Evolutionary conservation across 2,329 filamentous ascomycete genomes (phyloP).

Genomic region (Xylariaceae sp.): DNA sequence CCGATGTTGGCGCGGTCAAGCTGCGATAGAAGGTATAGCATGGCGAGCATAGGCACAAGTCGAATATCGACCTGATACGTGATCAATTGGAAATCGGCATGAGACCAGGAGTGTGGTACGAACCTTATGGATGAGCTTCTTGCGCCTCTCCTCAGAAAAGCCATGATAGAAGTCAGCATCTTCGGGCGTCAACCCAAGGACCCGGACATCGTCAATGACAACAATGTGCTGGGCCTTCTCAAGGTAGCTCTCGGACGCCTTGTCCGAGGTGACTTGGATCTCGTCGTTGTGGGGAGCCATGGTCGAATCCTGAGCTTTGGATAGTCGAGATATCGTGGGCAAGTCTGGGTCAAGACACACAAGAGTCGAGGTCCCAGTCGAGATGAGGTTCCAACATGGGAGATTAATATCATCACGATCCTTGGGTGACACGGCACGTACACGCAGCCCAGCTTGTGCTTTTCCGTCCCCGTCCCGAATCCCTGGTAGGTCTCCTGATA

Average conservation of each 20-base stretch:
- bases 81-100: neutral
- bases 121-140: conserved; percentile 19
- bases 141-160: conserved; percentile 21
- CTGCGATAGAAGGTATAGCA: neutral
- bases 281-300: conserved; percentile 27
- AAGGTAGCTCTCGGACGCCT: conserved; percentile 1
- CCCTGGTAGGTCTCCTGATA: no score
- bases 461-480: conserved; percentile 1
- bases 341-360: no score
- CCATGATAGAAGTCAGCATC: conserved; percentile 28
- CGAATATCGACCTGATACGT: conserved; percentile 1
- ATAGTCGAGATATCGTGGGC: neutral
- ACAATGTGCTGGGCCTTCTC: conserved; percentile 17
- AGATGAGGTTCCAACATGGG: no score
- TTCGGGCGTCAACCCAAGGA: conserved; percentile 22
- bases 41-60: neutral
- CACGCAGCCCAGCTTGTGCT: neutral
- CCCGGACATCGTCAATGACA: conserved; percentile 25
- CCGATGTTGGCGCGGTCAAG: conserved; percentile 37
- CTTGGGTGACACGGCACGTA: no score
- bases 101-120: neutral
- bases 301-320: neutral
- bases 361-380: no score
- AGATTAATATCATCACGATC: no score
- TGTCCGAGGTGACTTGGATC: neutral